Evolutionary conservation across 176 grass and related monocot species (phyloP), one percentile per base, ranked within the genome.

Genomic region (Otatea glauca): DNA sequence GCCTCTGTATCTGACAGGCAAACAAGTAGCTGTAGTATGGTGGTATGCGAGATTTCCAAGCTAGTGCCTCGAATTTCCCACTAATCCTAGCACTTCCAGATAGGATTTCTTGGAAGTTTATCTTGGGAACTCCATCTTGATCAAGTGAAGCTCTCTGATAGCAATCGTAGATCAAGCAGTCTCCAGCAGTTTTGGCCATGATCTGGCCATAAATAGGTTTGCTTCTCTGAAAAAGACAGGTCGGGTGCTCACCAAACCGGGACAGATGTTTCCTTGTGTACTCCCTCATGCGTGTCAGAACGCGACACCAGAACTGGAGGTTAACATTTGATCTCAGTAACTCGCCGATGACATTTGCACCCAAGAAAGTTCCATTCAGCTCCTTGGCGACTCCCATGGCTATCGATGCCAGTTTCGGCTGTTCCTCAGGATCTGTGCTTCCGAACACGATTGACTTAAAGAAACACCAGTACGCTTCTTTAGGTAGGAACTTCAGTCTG

Each of bases 1-100:
- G 41, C 41, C 41, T 42, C 41, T 42, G 56, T 6, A 61, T 18
- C 58, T 25, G 0, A 11, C 58, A 61, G 24, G n/a, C 10, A 61
- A 25, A 61, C 8, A 61, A 25, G 55, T 86, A 14, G 68, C 80
- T 60, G 83, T 75, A 55, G 50, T 75, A 75, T 25, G 72, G 72
- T 2, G 72, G 72, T 56, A 75, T 75, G 16, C 18, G 72, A 56
- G 72, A 75, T 7, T 32, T 75, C 72, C 49, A 75, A 37, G 9
- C 27, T 21, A 75, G 4, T 56, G 18, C 72, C 29, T 75, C 17
- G 27, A 75, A 75, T 55, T 35, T 4, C 1, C 72, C 72, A 75
- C 18, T 49, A 0, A 32, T 21, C 35, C 18, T 34, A 37, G 27
- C 29, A 55, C 17, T 20, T 55, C 29, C 72, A 17, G 53, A 5